Evolutionary conservation across 768 basidiomycete genomes (phyloP), one percentile per base, ranked within the genome.

Genomic region (Candolleomyces efflorescens): DNA sequence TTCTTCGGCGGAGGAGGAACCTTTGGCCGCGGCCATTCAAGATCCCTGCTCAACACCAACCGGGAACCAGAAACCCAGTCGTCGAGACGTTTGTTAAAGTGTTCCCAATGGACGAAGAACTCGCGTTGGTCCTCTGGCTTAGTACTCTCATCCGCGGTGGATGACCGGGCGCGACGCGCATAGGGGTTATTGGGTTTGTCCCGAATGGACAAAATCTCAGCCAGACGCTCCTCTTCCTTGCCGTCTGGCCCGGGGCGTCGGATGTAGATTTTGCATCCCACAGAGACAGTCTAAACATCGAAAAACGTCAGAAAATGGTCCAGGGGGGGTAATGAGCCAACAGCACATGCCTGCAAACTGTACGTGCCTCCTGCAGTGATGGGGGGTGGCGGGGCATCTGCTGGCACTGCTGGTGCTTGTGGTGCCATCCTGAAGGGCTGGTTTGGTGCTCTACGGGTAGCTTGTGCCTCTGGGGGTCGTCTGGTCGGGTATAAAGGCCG

Each of bases 61-160:
- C 96, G 85, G 1, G 90, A 88, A 15, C 91, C 92, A 13, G 89
- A 75, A 22, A 99, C 89, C 97, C 97, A 99, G 55, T 97, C 97
- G 69, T 99, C 97, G 41, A 98, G 79, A 61, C 97, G 94, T 71
- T 99, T 99, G 79, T 99, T 99, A 82, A 98, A 98, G 62, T 92
- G 86, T 65, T 98, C 94, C 88, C 96, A 99, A 68, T 99, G 97
- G 18, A 98, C 93, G 67, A 98, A 99, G 78, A 86, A 98, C 71
- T 98, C 95, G 71, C 84, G 82, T 64, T 89, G 86, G 69, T 94
- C 92, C 65, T 88, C 87, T 9, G 84, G 81, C 57, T 81, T 81
- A 39, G 76, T 63, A 20, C 67, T 63, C 26, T 64, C 63, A 43
- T 77, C 77, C 41, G 80, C 78, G 45, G 82, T 78, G 41, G 76